Conservation (phyloP, 1,139 yeast species). For the Debaryomyces singareniensis region DNA sequence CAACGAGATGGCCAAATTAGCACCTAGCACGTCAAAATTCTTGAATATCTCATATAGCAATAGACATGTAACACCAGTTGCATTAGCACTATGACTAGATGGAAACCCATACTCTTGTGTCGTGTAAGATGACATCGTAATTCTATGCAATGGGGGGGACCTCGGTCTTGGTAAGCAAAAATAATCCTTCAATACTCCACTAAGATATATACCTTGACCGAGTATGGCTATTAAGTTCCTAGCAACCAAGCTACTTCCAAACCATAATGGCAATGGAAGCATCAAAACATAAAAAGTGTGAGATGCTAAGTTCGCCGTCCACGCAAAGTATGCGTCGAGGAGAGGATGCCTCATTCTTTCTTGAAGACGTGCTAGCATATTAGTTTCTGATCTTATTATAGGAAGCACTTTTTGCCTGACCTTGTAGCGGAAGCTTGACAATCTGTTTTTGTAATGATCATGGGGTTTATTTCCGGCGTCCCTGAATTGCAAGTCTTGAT, state of each 20-base stretch:
- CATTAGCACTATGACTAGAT: conserved; percentile 88
- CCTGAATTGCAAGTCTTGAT: too few relatives aligned
- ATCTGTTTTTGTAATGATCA: conserved; percentile 55
- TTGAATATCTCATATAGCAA: conserved; percentile 23
- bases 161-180: conserved; percentile 88
- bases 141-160: conserved; percentile 86
- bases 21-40: conserved; percentile 7
- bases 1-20: conserved; percentile 5
- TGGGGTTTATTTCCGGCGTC: conserved; percentile 74
- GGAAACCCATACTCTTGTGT: conserved; percentile 95
- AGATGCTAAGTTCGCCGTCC: conserved; percentile 86
- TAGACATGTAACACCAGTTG: conserved; percentile 67
- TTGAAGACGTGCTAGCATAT: conserved; percentile 55
- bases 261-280: conserved; percentile 84
- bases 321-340: conserved; percentile 74
- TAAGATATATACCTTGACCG: conserved; percentile 77
- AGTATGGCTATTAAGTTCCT: conserved; percentile 71
- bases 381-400: conserved; percentile 61
- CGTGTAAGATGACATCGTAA: conserved; percentile 84
- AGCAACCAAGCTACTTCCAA: conserved; percentile 55
- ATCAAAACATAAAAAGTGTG: conserved; percentile 90
- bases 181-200: conserved; percentile 77
- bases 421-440: conserved; percentile 55
- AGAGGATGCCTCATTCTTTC: conserved; percentile 37
- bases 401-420: conserved; percentile 55